Conservation (phyloP, 2,329 filamentous ascomycete genomes). For the Colletotrichum nymphaeae region DNA sequence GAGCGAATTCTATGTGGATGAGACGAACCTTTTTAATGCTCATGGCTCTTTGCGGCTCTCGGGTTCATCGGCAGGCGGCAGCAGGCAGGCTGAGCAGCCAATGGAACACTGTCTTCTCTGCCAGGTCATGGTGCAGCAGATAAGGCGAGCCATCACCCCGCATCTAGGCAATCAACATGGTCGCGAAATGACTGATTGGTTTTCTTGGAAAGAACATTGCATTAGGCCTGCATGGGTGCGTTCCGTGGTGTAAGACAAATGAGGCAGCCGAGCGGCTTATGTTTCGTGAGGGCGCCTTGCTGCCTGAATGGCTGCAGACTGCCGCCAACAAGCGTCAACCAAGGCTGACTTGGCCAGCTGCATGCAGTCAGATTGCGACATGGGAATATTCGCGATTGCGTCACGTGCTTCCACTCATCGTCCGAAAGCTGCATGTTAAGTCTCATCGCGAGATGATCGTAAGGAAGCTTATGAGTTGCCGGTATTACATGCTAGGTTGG, state of each 20-base stretch:
- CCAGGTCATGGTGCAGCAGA: slow-evolving; percentile 1
- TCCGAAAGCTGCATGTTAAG: background rate
- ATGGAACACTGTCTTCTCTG: background rate
- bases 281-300: slow-evolving; percentile 17
- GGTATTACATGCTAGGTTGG: background rate
- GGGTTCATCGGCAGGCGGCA: background rate
- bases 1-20: background rate
- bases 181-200: slow-evolving; percentile 18
- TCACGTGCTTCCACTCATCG: background rate
- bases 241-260: slow-evolving; percentile 5
- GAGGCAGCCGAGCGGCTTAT: slow-evolving; percentile 11
- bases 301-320: slow-evolving; percentile 4
- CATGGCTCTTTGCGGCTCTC: slow-evolving; percentile 8
- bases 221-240: slow-evolving; percentile 18
- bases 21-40: background rate
- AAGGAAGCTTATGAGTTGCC: background rate
- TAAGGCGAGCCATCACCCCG: slow-evolving; percentile 9
- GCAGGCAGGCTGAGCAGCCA: background rate
- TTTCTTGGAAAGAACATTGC: background rate
- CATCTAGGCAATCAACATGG: background rate
- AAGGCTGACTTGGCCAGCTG: slow-evolving; percentile 15
- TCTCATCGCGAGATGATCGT: background rate
- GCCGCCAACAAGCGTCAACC: slow-evolving; percentile 4
- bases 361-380: background rate
- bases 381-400: background rate